A percentile compares a stretch with the other conserved stretches of the same genome.
phyloP scores from a whole-genome alignment of 1,139 yeast genomes.

The Hansenula lynferdii region DNA sequence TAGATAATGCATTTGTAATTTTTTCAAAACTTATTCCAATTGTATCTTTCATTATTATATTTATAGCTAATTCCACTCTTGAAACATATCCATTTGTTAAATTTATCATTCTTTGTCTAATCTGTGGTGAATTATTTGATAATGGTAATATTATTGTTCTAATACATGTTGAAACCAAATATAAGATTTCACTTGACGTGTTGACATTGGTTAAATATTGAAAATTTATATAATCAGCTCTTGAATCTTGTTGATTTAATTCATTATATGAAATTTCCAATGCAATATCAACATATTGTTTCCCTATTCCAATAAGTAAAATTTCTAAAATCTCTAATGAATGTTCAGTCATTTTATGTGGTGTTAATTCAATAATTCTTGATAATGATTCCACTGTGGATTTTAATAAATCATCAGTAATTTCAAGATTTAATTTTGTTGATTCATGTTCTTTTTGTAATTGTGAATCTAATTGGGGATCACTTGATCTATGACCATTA shows the following conservation, averaged over 20 bases:
- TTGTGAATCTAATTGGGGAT: constrained; percentile 6
- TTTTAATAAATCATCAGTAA: constrained; percentile 62
- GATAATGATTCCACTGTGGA: constrained; percentile 78
- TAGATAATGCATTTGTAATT: constrained; percentile 45
- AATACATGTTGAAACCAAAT: constrained; percentile 64
- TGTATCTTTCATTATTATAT: constrained; percentile 58
- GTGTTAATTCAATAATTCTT: constrained; percentile 69
- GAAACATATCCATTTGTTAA: constrained; percentile 64
- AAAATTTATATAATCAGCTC: constrained; percentile 33
- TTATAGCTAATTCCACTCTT: constrained; percentile 65
- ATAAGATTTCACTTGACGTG: constrained; percentile 58
- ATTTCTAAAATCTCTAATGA: constrained; percentile 66
- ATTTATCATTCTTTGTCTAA: constrained; percentile 59
- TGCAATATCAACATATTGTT: constrained; percentile 68
- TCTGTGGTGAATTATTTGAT: constrained; percentile 54
- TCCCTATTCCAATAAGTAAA: constrained; percentile 65
- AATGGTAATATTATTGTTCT: constrained; percentile 71
- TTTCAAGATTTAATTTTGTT: constrained; percentile 33
- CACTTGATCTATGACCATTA: constrained; percentile 17
- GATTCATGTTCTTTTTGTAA: constrained; percentile 10
- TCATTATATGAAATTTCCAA: constrained; percentile 61
- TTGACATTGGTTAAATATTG: constrained; percentile 48
- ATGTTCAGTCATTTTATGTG: constrained; percentile 57
- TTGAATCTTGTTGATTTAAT: constrained; percentile 31
- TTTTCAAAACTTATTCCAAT: constrained; percentile 45